Evolutionary conservation across 2,329 filamentous ascomycete species (phyloP).

Genomic region (Exutisphaerella laricina): DNA sequence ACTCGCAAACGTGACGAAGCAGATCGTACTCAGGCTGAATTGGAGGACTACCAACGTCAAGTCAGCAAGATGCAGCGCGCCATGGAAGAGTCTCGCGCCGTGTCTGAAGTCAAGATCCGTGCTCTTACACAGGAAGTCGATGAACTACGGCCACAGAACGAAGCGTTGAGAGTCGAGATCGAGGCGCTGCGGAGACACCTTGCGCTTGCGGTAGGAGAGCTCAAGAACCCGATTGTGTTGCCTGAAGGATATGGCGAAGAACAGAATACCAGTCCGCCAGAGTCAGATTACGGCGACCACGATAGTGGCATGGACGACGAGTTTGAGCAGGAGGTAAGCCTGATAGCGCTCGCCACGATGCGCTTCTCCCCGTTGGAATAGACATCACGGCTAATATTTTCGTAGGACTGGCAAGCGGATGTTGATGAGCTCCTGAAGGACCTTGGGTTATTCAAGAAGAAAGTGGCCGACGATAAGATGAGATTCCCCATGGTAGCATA

Average conservation of each 20-base stretch:
- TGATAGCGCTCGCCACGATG: constrained; percentile 35
- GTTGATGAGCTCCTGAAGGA: constrained; percentile 81
- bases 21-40: constrained; percentile 69
- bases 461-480: constrained; percentile 75
- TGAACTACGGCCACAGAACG: constrained; percentile 42
- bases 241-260: constrained; percentile 36
- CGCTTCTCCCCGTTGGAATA: no score
- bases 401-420: constrained; percentile 63
- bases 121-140: constrained; percentile 57
- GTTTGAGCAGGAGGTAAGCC: constrained; percentile 43
- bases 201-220: constrained; percentile 73
- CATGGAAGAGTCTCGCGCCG: constrained; percentile 90
- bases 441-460: constrained; percentile 71
- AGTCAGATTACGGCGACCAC: constrained; percentile 52
- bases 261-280: constrained; percentile 21
- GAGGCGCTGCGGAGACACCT: constrained; percentile 83
- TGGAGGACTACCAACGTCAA: constrained; percentile 92
- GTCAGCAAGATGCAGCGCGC: constrained; percentile 86
- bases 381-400: no score
- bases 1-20: constrained; percentile 67
- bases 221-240: constrained; percentile 83
- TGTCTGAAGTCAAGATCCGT: constrained; percentile 90
- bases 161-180: constrained; percentile 65
- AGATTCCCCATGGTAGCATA: no score
- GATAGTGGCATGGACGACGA: constrained; percentile 50